These are phyloP conservation scores for Barnettozyma californica DNA, from an alignment of 805 yeast species.

Conservation along the genomic window DNA sequence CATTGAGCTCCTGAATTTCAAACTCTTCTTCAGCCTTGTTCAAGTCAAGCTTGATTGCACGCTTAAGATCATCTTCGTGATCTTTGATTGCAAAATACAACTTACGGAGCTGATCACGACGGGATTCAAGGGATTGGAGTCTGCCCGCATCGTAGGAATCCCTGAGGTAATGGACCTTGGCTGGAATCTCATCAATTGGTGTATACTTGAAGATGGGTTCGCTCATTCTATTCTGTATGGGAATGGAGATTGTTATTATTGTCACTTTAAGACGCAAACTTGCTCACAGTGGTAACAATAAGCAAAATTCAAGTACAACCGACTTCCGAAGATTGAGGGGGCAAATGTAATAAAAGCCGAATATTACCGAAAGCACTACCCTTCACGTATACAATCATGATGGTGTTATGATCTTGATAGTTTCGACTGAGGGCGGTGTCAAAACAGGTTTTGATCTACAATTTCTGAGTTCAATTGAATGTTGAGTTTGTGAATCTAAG, in stretches of 20 bases:
- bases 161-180: constrained; percentile 4
- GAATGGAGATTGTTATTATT: background rate
- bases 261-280: background rate
- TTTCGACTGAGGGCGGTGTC: too few species aligned
- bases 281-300: background rate
- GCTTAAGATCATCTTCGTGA: constrained; percentile 45
- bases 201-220: constrained; percentile 2
- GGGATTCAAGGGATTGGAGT: constrained; percentile 44
- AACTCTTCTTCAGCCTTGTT: constrained; percentile 63
- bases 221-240: background rate
- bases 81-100: constrained; percentile 61
- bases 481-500: too few species aligned
- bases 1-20: constrained; percentile 48
- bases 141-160: constrained; percentile 37
- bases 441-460: too few species aligned
- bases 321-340: too few species aligned
- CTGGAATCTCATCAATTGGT: constrained; percentile 6
- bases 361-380: background rate
- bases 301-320: too few species aligned
- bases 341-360: too few species aligned
- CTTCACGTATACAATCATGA: too few species aligned
- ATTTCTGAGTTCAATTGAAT: too few species aligned
- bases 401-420: too few species aligned
- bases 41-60: constrained; percentile 63
- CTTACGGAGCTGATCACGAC: constrained; percentile 61